Evolutionary conservation across 208 protist genomes (phyloP), one percentile per base, ranked within the genome.

Genomic region (Acanthamoeba sp.): DNA sequence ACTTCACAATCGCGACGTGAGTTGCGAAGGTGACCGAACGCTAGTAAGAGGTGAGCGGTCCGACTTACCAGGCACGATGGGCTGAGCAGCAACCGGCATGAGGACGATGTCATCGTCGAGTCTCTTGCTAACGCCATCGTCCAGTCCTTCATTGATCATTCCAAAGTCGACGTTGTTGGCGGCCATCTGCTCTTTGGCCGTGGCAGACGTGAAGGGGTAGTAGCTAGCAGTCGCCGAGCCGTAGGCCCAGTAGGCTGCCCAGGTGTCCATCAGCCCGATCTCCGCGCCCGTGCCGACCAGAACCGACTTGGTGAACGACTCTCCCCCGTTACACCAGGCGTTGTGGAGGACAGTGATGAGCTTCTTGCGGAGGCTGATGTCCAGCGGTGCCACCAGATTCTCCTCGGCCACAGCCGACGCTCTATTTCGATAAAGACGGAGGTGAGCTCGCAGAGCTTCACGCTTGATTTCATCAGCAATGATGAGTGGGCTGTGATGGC

Each of bases 131-230:
- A 36, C 24, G 9, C 1, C 40, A 59, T 38, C n/a, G 29, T 34
- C 18, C 32, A 59, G n/a, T 59, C 55, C 55, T 22, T 59, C 55
- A 22, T 59, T 59, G 20, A 59, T 12, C 55, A 87, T 50, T 2
- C 42, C 78, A 87, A 87, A 87, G 42, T 87, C 78, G 6, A 87
- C 78, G 45, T 87, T 87, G 20, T 87, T 24, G 22, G 12, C n/a
- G 27, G 78, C 38, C 38, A 87, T 18, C 45, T 87, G 42, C 27
- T 50, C 16, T 29, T 36, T 87, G 45, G 78, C 38, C 7, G 16
- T 34, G 3, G 5, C 0, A 7, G 78, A 87, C 2, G 78, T 62
- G 48, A 38, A 27, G 9, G 16, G 38, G 14, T 87, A 87, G 45
- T 87, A 87, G 55, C 78, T 87, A 2, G 29, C 38, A 0, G 32